Conservation (phyloP, 2,329 filamentous ascomycete species). For the Aspergillus brunneoviolaceus region DNA sequence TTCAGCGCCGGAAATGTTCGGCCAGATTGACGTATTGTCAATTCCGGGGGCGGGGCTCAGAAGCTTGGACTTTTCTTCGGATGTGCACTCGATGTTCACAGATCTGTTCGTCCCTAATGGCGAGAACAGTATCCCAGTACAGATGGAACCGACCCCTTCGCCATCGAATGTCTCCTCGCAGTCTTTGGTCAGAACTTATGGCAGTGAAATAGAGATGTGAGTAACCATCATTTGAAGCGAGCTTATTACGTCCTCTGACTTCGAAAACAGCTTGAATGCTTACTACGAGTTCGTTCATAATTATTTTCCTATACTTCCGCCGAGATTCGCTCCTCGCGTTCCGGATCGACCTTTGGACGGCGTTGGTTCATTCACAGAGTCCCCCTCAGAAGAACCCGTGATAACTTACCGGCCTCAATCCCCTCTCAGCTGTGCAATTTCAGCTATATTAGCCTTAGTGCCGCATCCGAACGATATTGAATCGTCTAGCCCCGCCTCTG, state of each 20-base stretch:
- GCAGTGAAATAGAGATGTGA: slow-evolving; percentile 43
- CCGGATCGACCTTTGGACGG: slow-evolving; percentile 37
- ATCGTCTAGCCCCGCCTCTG: slow-evolving; percentile 34
- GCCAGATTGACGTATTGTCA: slow-evolving; percentile 43
- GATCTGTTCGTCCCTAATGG: slow-evolving; percentile 33
- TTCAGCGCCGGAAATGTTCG: slow-evolving; percentile 37
- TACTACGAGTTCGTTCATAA: slow-evolving; percentile 49
- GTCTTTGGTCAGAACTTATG: slow-evolving; percentile 40
- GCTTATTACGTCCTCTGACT: slow-evolving; percentile 16
- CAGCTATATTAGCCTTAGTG: slow-evolving; percentile 43
- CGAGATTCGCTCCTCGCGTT: slow-evolving; percentile 30
- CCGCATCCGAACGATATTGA: slow-evolving; percentile 43
- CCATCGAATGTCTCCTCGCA: slow-evolving; percentile 27
- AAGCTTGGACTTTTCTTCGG: slow-evolving; percentile 38
- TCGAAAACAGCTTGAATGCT: slow-evolving; percentile 39
- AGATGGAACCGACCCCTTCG: slow-evolving; percentile 30
- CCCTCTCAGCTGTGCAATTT: slow-evolving; percentile 46
- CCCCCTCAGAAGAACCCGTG: slow-evolving; percentile 32
- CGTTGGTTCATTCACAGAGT: slow-evolving; percentile 28
- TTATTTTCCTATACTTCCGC: slow-evolving; percentile 48
- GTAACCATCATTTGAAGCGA: slow-evolving; percentile 14
- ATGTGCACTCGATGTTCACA: slow-evolving; percentile 41
- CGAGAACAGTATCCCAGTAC: slow-evolving; percentile 24
- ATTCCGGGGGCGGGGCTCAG: slow-evolving; percentile 42
- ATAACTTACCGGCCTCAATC: slow-evolving; percentile 41